Base-by-base conservation (phyloP, 2,329 filamentous ascomycete species). In the Ophiostoma pallidulum region DNA sequence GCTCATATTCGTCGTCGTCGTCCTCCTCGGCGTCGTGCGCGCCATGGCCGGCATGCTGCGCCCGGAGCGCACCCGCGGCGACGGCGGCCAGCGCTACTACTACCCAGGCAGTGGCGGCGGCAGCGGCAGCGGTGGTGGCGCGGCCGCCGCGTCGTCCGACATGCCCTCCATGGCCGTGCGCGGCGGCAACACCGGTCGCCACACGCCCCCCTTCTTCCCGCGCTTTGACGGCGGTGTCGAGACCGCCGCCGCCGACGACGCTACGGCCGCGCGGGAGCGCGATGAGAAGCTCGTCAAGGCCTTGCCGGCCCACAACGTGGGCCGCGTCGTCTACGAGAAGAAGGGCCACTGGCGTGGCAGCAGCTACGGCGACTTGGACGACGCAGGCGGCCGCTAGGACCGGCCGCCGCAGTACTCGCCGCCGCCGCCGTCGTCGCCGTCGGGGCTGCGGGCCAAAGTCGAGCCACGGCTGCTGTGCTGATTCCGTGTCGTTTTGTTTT, bases 1-100 rank as follows among this genome's bases (percentile, higher is more conserved):
- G 12, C 68, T 86, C 4, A 66, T 94, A 24, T 98, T 89, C 73
- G 59, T 94, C 45, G 64, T 92, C 52, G 75, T 94, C 50, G 77
- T 87, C 4, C 71, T 96, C 31, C 72, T 86, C 41, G 92, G 87
- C 41, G 64, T 91, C 47, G 64, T 78, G 41, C 78, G 87, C 50
- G 82, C 82, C 24, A 64, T 81, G 49, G 71, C 73, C 29, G 72
- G 81, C 47, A 78, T 85, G 66, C 68, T 71, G 46, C 68, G 69
- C 24, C 73, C 74, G 2, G 79, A 81, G 45, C 80, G 78, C 53
- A 73, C 68, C 8, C 72, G 78, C 10, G 77, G 68, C 9, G 80
- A 84, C 58, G 78, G 79, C 28, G 79, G 79, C 10, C 58, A 66
- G 55, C 62, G 60, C 14, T 63, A 54, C 44, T 56, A 50, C n/a